A percentile compares a stretch with the other conserved stretches of the same genome.
Evolutionary conservation across 129 eudicot species (phyloP).

Genomic region (Apium graveolens): DNA sequence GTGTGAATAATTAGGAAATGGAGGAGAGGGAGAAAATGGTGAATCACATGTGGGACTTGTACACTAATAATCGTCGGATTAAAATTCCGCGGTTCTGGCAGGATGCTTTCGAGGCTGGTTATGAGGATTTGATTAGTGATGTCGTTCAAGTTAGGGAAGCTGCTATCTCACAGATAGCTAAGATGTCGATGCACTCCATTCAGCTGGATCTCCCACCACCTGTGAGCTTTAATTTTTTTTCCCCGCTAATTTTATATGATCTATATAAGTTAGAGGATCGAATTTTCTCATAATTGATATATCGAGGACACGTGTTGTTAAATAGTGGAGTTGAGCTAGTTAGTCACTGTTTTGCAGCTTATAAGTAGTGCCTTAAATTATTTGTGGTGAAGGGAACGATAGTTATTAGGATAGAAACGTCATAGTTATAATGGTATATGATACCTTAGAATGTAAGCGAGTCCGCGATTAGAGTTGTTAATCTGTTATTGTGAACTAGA

Average conservation of each 20-base stretch:
- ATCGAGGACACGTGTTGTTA: not conserved
- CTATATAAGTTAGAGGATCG: not conserved
- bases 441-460: not conserved
- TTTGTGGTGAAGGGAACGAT: not conserved
- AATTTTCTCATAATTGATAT: not conserved
- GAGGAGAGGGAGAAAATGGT: conserved; percentile 95
- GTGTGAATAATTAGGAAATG: conserved; percentile 54
- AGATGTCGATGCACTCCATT: conserved; percentile 63
- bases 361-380: not conserved
- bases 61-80: conserved; percentile 61
- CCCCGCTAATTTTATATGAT: not conserved
- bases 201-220: conserved; percentile 45
- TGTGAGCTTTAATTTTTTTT: conserved; percentile 28
- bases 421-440: not conserved
- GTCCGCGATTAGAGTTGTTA: not conserved
- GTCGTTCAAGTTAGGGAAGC: conserved; percentile 50
- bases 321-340: not conserved
- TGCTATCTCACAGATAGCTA: conserved; percentile 80
- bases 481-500: not conserved
- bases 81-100: conserved; percentile 76
- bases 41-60: conserved; percentile 95
- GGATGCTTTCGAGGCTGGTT: conserved; percentile 93
- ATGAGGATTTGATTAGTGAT: conserved; percentile 79
- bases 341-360: not conserved
- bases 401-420: not conserved